phyloP scores from a whole-genome alignment of 805 yeast species.

The Ogataea sp. region DNA sequence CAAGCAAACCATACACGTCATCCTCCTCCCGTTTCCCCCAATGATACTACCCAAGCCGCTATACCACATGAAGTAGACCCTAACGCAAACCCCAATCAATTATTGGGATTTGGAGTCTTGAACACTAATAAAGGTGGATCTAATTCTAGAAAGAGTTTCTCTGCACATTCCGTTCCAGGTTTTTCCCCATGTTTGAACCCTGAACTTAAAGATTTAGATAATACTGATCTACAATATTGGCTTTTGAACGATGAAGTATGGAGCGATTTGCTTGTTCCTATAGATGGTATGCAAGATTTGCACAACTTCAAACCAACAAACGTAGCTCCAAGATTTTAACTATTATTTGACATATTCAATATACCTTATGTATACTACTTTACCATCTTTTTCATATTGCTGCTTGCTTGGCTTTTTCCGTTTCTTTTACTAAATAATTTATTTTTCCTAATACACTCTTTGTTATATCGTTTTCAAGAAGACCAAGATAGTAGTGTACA shows the following conservation, averaged over 20 bases:
- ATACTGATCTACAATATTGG: slow-evolving; percentile 40
- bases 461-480: too few species aligned
- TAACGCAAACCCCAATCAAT: background rate
- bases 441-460: too few species aligned
- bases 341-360: too few species aligned
- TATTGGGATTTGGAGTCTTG: background rate
- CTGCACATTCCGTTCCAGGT: background rate
- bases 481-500: too few species aligned
- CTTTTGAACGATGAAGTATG: slow-evolving; percentile 65
- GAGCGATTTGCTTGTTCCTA: slow-evolving; percentile 42
- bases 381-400: too few species aligned
- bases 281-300: background rate
- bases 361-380: too few species aligned
- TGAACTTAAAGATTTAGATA: slow-evolving; percentile 9
- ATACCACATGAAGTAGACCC: background rate
- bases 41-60: background rate
- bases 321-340: background rate
- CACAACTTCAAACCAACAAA: too few species aligned
- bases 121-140: background rate
- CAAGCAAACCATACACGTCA: background rate
- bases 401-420: too few species aligned
- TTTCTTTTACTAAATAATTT: too few species aligned
- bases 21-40: background rate
- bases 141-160: background rate
- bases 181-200: background rate